Percentiles rank a stretch among this genome's conserved stretches.
These are phyloP conservation scores for Monosporozyma servazzii DNA, from an alignment of 805 yeast species.

Conservation along the genomic window DNA sequence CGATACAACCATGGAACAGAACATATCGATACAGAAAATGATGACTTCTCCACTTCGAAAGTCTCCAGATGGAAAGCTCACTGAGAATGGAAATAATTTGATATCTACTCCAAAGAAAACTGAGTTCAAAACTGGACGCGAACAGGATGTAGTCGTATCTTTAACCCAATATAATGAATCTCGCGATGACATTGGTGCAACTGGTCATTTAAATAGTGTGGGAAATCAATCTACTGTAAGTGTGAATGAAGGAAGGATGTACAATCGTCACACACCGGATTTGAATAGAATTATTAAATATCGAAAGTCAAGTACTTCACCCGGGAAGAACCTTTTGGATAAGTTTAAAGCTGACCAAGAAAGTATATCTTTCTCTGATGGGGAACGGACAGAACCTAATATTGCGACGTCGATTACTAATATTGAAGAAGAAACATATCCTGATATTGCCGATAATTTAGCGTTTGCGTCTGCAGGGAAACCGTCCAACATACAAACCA, in stretches of 20 bases:
- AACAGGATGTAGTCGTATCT: neutral
- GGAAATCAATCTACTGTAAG: neutral
- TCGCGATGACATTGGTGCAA: too few species aligned
- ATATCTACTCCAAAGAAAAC: slow-evolving; percentile 1
- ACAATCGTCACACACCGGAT: slow-evolving; percentile 22
- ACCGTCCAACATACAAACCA: neutral
- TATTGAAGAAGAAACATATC: neutral
- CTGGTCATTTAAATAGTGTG: neutral
- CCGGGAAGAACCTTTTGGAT: slow-evolving; percentile 8
- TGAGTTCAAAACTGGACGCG: neutral
- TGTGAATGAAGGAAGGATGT: neutral
- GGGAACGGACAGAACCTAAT: neutral
- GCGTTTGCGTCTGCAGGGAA: neutral
- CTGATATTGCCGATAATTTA: neutral
- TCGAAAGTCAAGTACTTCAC: slow-evolving; percentile 14
- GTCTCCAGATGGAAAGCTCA: neutral
- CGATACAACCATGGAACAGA: neutral
- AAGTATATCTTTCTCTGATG: neutral
- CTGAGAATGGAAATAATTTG: neutral
- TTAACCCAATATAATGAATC: neutral
- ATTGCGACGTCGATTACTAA: neutral
- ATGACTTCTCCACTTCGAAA: neutral
- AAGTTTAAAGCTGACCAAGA: slow-evolving; percentile 8
- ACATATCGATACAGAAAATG: neutral
- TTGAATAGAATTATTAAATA: slow-evolving; percentile 19